Base-by-base conservation (phyloP, 1,139 yeast genomes). In the Tardiomyces depauwii region DNA sequence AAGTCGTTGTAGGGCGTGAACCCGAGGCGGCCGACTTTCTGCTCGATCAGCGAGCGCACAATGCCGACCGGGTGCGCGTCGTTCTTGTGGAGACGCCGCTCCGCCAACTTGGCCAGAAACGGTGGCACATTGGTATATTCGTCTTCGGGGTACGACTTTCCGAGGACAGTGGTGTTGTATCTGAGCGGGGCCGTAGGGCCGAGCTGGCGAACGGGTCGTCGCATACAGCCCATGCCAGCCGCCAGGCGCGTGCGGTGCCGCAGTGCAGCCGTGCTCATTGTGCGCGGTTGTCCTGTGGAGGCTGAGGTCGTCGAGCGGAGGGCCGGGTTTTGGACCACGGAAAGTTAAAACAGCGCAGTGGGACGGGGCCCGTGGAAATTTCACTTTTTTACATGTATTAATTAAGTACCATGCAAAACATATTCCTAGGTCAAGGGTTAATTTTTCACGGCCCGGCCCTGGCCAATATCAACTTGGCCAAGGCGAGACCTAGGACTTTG, bases 41-140 rank as follows among this genome's bases (percentile, higher is more conserved):
- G 66, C 60, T 89, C 94, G 45, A 91, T 79, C 51, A 89, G 68
- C 18, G 77, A 73, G 41, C 89, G 74, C 30, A 91, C 72, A 47
- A 89, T 89, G 7, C 96, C 96, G 46, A 91, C 78, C 9, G 98
- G 98, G 61, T 91, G 97, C 54, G 77, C 67, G 14, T 78, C 77
- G 51, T 85, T 71, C 45, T 79, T 72, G 62, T 89, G 96, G 19
- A 89, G 68, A 47, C 82, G 76, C 52, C 95, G 73, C 28, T 80
- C 82, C 1, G 91, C 79, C 40, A 87, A 68, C 2, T 73, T 75
- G 18, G 82, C 60, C 42, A 91, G 87, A 44, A 82, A 73, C 1
- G 82, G 80, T 0, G 96, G 87, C 1, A 85, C 81, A 58, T 91
- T 91, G 10, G 97, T 87, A 84, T 88, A 81, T 40, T 77, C 80